Conservation (phyloP, 192 early-diverging fungal species). For the Coemansia sp. region DNA sequence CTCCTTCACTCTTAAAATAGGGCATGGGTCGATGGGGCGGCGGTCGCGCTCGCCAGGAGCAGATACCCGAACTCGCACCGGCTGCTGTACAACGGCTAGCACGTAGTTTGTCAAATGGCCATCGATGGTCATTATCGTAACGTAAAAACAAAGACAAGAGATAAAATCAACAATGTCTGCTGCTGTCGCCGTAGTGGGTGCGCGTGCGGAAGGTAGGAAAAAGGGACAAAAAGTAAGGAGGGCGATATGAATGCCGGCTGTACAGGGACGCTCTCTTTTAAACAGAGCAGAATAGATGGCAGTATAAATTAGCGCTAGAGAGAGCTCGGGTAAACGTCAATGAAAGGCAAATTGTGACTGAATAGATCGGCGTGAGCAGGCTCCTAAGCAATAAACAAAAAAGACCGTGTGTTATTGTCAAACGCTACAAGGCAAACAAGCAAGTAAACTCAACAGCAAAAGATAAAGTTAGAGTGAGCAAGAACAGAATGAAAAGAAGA, state of each 20-base stretch:
- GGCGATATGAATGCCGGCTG: too few relatives aligned
- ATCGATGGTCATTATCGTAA: constrained; percentile 3
- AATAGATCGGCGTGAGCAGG: too few relatives aligned
- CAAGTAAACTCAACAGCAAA: neutral
- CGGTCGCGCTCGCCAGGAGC: constrained; percentile 22
- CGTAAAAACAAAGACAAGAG: neutral
- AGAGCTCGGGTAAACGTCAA: too few relatives aligned
- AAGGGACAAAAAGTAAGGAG: neutral
- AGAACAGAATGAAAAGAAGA: neutral
- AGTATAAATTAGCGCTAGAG: too few relatives aligned
- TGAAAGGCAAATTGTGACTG: too few relatives aligned
- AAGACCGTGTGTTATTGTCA: neutral
- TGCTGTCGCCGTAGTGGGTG: too few relatives aligned
- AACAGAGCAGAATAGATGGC: too few relatives aligned
- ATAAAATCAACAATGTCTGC: neutral
- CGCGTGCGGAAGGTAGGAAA: neutral
- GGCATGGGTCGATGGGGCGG: constrained; percentile 43
- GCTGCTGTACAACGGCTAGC: constrained; percentile 44
- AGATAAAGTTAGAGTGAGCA: neutral
- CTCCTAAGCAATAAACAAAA: too few relatives aligned
- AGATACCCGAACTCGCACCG: constrained; percentile 16
- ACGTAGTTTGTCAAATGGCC: neutral
- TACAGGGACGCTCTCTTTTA: too few relatives aligned
- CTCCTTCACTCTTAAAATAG: constrained; percentile 28
- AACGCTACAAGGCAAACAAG: neutral